A percentile compares a stretch with the other conserved stretches of the same genome.
These are phyloP conservation scores for Rhytidiadelphus loreus DNA, from an alignment of 225 moss, liverwort and hornwort species.

Conservation along the genomic window DNA sequence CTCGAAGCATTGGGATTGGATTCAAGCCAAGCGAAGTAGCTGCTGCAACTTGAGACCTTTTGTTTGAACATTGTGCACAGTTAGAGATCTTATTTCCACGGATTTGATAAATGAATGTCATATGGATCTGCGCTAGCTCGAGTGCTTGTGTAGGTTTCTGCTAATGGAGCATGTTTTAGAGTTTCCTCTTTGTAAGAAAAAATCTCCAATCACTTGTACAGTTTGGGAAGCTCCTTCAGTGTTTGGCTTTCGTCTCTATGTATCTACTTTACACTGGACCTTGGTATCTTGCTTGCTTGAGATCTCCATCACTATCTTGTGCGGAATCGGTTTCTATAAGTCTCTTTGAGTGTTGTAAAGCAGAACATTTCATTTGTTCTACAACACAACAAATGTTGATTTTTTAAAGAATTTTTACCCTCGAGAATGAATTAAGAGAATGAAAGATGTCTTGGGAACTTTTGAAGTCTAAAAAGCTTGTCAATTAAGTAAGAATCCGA, in stretches of 20 bases:
- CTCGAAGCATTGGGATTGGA: slow-evolving; percentile 64
- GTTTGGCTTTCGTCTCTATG: neutral
- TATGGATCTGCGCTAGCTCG: too few relatives aligned
- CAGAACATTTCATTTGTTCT: neutral
- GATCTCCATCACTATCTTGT: neutral
- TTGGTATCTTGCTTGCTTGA: neutral
- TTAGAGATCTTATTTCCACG: neutral
- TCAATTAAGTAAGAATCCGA: neutral
- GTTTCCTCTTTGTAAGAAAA: neutral
- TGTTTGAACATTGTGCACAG: neutral
- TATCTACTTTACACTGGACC: neutral
- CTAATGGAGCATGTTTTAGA: neutral
- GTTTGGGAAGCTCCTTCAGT: neutral
- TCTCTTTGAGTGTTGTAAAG: neutral
- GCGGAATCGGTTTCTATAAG: neutral
- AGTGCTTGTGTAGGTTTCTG: neutral
- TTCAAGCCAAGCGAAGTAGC: slow-evolving; percentile 5
- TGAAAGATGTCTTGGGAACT: neutral
- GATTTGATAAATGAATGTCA: neutral
- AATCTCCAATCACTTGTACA: neutral
- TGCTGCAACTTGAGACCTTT: neutral
- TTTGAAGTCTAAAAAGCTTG: neutral
- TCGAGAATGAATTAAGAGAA: too few relatives aligned
- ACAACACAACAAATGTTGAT: neutral
- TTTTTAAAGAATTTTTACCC: too few relatives aligned